Conservation (phyloP, 116 monocot species). For the Iris pallida region DNA sequence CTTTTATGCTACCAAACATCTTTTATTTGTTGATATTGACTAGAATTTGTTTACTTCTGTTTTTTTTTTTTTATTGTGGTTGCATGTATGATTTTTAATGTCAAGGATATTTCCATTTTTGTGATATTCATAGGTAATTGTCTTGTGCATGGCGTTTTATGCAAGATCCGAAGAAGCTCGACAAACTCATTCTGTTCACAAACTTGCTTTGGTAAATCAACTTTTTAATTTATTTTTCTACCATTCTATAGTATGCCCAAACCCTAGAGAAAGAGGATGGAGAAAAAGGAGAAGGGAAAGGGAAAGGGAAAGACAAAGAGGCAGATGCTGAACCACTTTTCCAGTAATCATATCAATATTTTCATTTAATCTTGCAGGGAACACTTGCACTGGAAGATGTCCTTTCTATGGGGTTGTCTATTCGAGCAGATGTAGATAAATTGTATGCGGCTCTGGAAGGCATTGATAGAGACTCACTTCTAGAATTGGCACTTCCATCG, state of each 20-base stretch:
- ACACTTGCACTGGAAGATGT: conserved; percentile 90
- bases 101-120: not conserved
- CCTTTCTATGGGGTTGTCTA: conserved; percentile 66
- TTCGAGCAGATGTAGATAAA: conserved; percentile 60
- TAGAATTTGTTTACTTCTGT: not conserved
- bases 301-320: not conserved
- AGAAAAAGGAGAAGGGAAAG: not conserved
- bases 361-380: conserved; percentile 46
- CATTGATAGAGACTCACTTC: conserved; percentile 73
- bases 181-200: conserved; percentile 83
- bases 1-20: not conserved
- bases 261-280: not conserved
- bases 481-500: conserved; percentile 73
- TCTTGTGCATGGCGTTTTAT: conserved; percentile 97
- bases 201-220: conserved; percentile 79
- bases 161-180: conserved; percentile 98
- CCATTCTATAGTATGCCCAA: not conserved
- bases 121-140: conserved; percentile 54
- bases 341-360: not conserved
- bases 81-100: not conserved
- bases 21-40: not conserved
- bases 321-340: not conserved
- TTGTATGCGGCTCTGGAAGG: conserved; percentile 64
- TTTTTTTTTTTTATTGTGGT: not conserved
- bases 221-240: not conserved